phyloP scores from a whole-genome alignment of 768 basidiomycete genomes.

The Clitopilus passeckerianus region DNA sequence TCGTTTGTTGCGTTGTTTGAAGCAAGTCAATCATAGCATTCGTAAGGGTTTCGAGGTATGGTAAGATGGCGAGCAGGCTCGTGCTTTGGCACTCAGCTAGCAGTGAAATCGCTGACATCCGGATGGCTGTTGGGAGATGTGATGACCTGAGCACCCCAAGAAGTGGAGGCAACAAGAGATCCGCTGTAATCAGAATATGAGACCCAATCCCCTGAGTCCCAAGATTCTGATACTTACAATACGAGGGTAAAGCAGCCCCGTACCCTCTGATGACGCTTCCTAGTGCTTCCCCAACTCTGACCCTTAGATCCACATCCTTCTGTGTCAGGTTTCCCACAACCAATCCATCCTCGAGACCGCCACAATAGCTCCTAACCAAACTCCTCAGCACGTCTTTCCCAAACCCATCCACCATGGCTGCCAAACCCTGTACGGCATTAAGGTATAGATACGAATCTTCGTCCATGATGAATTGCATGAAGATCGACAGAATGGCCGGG shows the following conservation, averaged over 20 bases:
- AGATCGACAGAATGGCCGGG: constrained; percentile 84
- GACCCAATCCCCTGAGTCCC: no score
- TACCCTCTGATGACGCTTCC: constrained; percentile 69
- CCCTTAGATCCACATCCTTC: constrained; percentile 67
- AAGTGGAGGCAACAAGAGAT: constrained; percentile 71
- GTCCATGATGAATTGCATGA: constrained; percentile 80
- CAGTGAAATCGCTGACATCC: constrained; percentile 55
- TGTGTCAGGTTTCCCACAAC: constrained; percentile 39
- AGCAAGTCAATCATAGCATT: constrained; percentile 75
- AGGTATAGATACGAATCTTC: constrained; percentile 96
- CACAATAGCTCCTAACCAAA: constrained; percentile 64
- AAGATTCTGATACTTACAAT: constrained; percentile 42
- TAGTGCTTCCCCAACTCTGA: constrained; percentile 84
- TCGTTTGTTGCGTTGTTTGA: constrained; percentile 40
- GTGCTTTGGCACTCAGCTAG: constrained; percentile 71
- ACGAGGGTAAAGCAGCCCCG: constrained; percentile 60
- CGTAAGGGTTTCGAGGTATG: constrained; percentile 58
- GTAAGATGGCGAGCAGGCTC: constrained; percentile 53
- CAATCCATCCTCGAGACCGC: constrained; percentile 41
- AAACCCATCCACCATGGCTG: constrained; percentile 76
- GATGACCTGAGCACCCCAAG: constrained; percentile 53
- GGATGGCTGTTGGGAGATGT: constrained; percentile 66
- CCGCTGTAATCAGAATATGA: constrained; percentile 35
- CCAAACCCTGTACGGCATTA: constrained; percentile 86
- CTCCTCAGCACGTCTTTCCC: constrained; percentile 68